These are phyloP conservation scores for Penicillium janthinellum DNA, from an alignment of 2,329 filamentous ascomycete genomes.

Conservation along the genomic window DNA sequence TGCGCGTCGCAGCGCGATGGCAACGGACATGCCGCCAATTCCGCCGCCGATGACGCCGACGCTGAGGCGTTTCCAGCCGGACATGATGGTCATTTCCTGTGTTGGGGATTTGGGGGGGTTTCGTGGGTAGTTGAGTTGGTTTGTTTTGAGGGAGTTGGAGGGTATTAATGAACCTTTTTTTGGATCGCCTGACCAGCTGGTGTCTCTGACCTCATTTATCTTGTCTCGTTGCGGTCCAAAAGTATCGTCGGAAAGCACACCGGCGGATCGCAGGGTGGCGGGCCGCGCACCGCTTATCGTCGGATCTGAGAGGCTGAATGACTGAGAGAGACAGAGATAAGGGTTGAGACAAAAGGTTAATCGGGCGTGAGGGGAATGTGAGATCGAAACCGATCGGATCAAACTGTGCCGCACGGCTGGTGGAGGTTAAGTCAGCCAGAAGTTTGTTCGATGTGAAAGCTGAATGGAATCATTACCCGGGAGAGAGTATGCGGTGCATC, in stretches of 20 bases:
- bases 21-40: slow-evolving; percentile 56
- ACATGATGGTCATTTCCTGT: slow-evolving; percentile 6
- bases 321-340: not conserved
- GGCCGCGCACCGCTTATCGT: slow-evolving; percentile 26
- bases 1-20: slow-evolving; percentile 55
- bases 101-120: not conserved
- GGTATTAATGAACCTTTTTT: not conserved
- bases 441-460: not conserved
- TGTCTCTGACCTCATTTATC: slow-evolving; percentile 6
- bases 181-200: not conserved
- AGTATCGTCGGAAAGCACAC: slow-evolving; percentile 19
- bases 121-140: not conserved
- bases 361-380: not conserved
- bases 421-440: not conserved
- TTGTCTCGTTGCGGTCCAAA: not conserved
- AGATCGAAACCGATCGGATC: not conserved
- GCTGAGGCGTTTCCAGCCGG: slow-evolving; percentile 50
- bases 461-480: too few species aligned
- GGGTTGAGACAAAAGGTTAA: not conserved
- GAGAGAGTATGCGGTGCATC: too few species aligned
- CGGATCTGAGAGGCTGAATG: not conserved
- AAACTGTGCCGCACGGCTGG: not conserved
- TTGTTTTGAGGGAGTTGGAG: not conserved
- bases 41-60: slow-evolving; percentile 55
- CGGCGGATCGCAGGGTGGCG: slow-evolving; percentile 13